These are phyloP conservation scores for Backusella tuberculispora DNA, from an alignment of 192 early-diverging fungal genomes.

Conservation along the genomic window DNA sequence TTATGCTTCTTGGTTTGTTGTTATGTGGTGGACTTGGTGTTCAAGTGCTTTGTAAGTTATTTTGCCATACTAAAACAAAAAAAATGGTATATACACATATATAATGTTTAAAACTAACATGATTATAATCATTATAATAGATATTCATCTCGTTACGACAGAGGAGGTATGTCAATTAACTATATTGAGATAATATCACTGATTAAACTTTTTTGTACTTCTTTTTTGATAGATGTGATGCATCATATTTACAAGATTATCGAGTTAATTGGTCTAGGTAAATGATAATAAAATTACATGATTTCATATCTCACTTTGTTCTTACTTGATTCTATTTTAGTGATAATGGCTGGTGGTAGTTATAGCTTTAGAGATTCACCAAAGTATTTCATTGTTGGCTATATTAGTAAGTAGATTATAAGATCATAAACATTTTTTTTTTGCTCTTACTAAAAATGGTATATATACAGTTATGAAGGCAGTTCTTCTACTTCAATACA, in stretches of 20 bases:
- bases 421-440: background rate
- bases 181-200: background rate
- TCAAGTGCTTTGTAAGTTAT: constrained; percentile 39
- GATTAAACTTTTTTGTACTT: background rate
- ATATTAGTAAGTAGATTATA: constrained; percentile 32
- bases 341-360: constrained; percentile 40
- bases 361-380: constrained; percentile 14
- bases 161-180: constrained; percentile 14
- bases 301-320: background rate
- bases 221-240: constrained; percentile 34
- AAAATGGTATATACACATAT: background rate
- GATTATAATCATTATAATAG: background rate
- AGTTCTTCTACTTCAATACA: constrained; percentile 35
- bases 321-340: background rate
- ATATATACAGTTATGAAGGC: constrained; percentile 36
- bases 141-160: constrained; percentile 42
- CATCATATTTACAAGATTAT: constrained; percentile 44
- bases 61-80: background rate
- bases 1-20: constrained; percentile 44
- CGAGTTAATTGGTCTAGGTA: constrained; percentile 37
- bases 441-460: background rate
- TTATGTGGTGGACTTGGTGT: constrained; percentile 48
- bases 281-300: background rate
- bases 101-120: background rate
- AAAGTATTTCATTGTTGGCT: constrained; percentile 36